Evolutionary conservation across 495 filamentous ascomycete genomes (phyloP).

Genomic region (Lasiosphaeris hirsuta): DNA sequence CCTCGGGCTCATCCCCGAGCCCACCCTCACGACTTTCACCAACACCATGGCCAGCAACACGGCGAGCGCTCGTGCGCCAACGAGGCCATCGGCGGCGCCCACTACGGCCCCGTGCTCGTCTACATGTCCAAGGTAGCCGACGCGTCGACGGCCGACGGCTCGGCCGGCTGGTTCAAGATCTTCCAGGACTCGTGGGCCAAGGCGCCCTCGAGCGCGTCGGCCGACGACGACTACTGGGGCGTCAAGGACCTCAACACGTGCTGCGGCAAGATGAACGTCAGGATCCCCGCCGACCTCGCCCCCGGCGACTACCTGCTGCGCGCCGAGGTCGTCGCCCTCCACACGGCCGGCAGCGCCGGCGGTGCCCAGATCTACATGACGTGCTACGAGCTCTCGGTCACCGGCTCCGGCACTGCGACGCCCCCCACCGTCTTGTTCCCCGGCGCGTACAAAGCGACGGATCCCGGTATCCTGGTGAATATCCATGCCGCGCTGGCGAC

Average conservation of each 20-base stretch:
- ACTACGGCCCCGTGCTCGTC: constrained; percentile 48
- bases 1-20: neutral
- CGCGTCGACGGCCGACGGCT: constrained; percentile 44
- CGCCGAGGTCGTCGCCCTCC: constrained; percentile 52
- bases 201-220: constrained; percentile 28
- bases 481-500: constrained; percentile 36
- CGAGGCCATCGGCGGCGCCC: constrained; percentile 49
- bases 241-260: constrained; percentile 51
- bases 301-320: constrained; percentile 53
- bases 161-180: constrained; percentile 51
- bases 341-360: constrained; percentile 36
- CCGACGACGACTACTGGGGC: constrained; percentile 50
- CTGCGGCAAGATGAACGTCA: constrained; percentile 49
- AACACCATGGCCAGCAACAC: constrained; percentile 29
- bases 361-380: constrained; percentile 52
- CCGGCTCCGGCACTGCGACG: constrained; percentile 32
- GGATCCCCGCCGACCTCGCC: constrained; percentile 45
- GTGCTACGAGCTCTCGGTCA: constrained; percentile 47
- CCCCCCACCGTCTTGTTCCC: constrained; percentile 43
- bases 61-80: constrained; percentile 39
- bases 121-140: constrained; percentile 54
- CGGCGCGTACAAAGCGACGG: constrained; percentile 46
- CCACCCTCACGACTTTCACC: constrained; percentile 11
- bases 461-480: constrained; percentile 51
- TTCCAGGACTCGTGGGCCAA: constrained; percentile 47